Conservation (phyloP, 192 early-diverging fungal species). For the Chytriomyces hyalinus region DNA sequence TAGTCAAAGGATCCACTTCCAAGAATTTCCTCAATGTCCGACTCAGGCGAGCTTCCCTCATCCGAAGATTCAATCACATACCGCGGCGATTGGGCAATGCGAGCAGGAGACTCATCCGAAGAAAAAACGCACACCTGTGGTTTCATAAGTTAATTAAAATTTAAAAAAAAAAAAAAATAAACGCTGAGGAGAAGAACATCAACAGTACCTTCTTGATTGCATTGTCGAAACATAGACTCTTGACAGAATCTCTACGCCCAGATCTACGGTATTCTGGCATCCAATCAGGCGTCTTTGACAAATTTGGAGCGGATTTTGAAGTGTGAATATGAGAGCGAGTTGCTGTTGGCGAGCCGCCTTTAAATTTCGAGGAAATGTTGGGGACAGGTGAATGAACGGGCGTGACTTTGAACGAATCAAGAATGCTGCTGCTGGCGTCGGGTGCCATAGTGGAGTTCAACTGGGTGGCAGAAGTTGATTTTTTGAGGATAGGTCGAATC, state of each 20-base stretch:
- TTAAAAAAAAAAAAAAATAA: slow-evolving; percentile 2
- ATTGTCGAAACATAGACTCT: slow-evolving; percentile 32
- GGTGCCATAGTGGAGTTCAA: too few species aligned
- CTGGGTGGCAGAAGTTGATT: too few species aligned
- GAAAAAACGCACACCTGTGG: slow-evolving; percentile 36
- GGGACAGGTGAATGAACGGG: too few species aligned
- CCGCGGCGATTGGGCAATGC: slow-evolving; percentile 19
- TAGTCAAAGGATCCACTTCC: background rate
- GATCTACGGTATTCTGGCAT: background rate
- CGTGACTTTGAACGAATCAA: too few species aligned
- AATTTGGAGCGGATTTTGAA: slow-evolving; percentile 8
- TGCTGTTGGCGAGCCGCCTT: too few species aligned
- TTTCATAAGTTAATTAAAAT: background rate
- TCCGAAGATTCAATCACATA: slow-evolving; percentile 16
- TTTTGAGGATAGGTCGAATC: too few species aligned
- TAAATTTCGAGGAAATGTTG: too few species aligned
- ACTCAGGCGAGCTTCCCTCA: slow-evolving; percentile 16
- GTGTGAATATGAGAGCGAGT: background rate
- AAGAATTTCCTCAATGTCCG: slow-evolving; percentile 20
- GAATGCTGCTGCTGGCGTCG: too few species aligned
- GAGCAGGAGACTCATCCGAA: slow-evolving; percentile 23
- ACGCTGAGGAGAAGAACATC: too few species aligned
- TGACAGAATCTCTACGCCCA: slow-evolving; percentile 20
- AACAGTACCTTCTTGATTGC: slow-evolving; percentile 10
- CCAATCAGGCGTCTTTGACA: background rate